These are phyloP conservation scores for Larix sibirica DNA, from an alignment of 83 land plant genomes.

Conservation along the genomic window DNA sequence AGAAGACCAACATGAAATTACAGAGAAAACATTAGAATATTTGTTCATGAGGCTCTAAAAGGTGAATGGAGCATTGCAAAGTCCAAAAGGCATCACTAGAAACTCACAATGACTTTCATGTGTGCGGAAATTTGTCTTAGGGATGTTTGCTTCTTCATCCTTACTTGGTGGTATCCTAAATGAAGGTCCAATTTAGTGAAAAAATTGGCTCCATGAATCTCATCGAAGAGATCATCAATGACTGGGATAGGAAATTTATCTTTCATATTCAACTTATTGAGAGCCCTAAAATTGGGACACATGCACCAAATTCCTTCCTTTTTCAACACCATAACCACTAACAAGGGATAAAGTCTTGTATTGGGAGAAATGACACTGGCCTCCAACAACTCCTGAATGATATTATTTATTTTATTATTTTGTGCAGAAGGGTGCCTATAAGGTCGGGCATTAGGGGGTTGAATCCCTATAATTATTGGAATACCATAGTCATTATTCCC, in stretches of 20 bases:
- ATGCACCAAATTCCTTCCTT: too few relatives aligned
- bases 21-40: background rate
- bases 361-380: too few relatives aligned
- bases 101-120: background rate
- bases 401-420: too few relatives aligned
- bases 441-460: too few relatives aligned
- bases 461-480: too few relatives aligned
- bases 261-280: too few relatives aligned
- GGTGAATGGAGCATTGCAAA: background rate
- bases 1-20: background rate
- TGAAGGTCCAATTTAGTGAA: background rate
- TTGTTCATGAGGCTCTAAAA: background rate
- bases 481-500: too few relatives aligned
- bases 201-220: background rate
- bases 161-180: background rate
- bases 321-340: too few relatives aligned
- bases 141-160: background rate
- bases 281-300: too few relatives aligned
- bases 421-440: too few relatives aligned
- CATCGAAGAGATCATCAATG: background rate
- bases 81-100: background rate
- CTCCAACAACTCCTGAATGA: too few relatives aligned
- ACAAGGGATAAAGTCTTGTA: too few relatives aligned
- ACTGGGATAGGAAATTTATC: background rate
- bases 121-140: background rate